phyloP scores from a whole-genome alignment of 345 rosid genomes.

The Eucalyptus cloeziana region DNA sequence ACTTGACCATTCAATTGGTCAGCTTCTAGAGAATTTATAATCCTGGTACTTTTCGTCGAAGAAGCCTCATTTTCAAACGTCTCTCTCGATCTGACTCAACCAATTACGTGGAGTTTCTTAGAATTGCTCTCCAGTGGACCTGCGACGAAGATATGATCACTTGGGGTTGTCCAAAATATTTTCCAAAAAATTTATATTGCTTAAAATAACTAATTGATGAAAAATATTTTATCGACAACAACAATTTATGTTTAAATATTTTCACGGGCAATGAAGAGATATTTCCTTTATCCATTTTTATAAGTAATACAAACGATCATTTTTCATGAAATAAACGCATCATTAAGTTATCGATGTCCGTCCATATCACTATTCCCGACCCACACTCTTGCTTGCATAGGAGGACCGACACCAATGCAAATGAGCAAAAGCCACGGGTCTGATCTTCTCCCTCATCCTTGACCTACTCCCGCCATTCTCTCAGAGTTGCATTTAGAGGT shows the following conservation, averaged over 20 bases:
- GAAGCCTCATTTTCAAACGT: background rate
- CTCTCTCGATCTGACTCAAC: background rate
- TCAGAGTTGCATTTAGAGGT: background rate
- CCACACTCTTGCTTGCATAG: background rate
- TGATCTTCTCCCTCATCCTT: background rate
- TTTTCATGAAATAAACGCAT: rapidly evolving
- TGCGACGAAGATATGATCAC: background rate
- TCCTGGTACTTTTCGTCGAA: background rate
- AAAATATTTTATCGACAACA: too few relatives aligned
- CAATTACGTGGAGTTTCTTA: background rate
- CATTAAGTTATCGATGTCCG: rapidly evolving
- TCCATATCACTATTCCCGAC: background rate
- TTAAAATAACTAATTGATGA: too few relatives aligned
- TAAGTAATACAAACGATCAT: too few relatives aligned
- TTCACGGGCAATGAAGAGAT: rapidly evolving
- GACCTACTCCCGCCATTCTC: background rate
- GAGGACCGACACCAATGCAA: background rate
- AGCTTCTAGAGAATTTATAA: background rate
- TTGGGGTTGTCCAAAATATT: background rate
- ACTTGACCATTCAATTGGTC: background rate
- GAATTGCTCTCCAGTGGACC: background rate
- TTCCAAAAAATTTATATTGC: rapidly evolving
- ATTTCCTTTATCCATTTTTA: too few relatives aligned
- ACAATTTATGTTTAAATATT: too few relatives aligned
- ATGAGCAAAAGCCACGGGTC: background rate